Base-by-base conservation (phyloP, 2,329 filamentous ascomycete species). In the Alternaria panax region DNA sequence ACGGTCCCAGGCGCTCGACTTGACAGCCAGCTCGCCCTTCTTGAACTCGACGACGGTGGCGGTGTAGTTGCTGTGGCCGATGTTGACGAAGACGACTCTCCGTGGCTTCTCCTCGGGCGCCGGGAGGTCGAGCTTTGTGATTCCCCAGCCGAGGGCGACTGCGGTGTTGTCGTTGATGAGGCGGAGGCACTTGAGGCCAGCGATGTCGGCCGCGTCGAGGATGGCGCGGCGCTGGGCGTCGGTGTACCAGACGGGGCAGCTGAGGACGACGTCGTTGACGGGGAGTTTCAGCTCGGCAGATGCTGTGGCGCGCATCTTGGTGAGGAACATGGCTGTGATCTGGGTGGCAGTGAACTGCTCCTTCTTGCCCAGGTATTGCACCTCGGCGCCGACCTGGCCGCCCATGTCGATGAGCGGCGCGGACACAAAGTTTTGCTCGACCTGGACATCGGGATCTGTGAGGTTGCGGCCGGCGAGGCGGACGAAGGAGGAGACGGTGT, bases 91-190 rank as follows among this genome's bases (percentile, higher is more conserved):
- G 69, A 87, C 89, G 55, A 98, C 93, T 57, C 94, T 88, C 75
- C 91, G 89, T 62, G 95, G 93, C 84, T 92, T 92, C 88, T 98
- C 93, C 74, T 98, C 95, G 41, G 90, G 86, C 27, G 84, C 83
- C 58, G 93, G 95, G 32, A 99, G 88, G 79, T 99, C 95, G 63
- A 93, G 86, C 86, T 99, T 98, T 74, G 95, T 97, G 84, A 99
- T 98, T 79, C 95, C 95, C 80, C 93, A 99, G 67, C 95, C 95
- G 45, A 99, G 89, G 64, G 95, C 95, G 65, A 93, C 93, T 61
- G 95, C 95, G 51, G 95, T 98, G 69, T 92, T 97, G 83, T 98
- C 95, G 83, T 99, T 99, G 86, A 99, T 96, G 65, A 99, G 86
- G 62, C 95, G 89, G 66, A 99, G 89, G 38, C 93, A 85, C 83